Evolutionary conservation across 1,284 basidiomycete genomes (phyloP).

Genomic region (Golubevia sp.): DNA sequence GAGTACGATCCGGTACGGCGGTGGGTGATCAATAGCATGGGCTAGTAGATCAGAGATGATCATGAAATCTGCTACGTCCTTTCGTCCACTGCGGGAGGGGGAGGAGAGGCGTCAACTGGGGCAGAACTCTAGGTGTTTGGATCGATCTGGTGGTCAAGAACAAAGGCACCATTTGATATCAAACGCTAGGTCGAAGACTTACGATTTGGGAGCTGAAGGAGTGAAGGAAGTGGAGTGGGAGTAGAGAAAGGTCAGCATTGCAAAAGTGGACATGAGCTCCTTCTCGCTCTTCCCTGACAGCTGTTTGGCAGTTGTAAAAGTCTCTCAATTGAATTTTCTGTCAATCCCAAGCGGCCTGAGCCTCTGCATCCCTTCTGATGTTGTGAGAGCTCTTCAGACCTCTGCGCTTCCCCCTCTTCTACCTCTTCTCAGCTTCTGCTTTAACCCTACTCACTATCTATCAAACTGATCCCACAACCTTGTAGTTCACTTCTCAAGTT

Average conservation of each 20-base stretch:
- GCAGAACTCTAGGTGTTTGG: neutral
- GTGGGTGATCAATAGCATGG: conserved; percentile 42
- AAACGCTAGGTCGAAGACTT: too few relatives aligned
- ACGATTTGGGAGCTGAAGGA: conserved; percentile 26
- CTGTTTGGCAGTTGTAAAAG: too few relatives aligned
- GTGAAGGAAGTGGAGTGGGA: neutral
- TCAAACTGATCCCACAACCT: conserved; percentile 46
- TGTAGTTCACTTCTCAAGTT: conserved; percentile 45
- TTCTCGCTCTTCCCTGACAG: too few relatives aligned
- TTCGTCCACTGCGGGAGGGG: conserved; percentile 18
- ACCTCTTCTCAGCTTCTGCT: neutral
- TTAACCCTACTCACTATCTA: conserved; percentile 29
- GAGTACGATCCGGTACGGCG: conserved; percentile 42
- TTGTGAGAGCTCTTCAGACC: too few relatives aligned
- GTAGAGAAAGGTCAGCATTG: neutral
- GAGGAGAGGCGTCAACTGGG: neutral
- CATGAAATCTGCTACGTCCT: conserved; percentile 53
- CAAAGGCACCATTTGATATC: too few relatives aligned
- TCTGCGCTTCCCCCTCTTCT: neutral
- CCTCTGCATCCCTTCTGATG: too few relatives aligned
- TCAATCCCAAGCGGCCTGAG: too few relatives aligned
- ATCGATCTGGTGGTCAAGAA: neutral
- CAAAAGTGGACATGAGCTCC: too few relatives aligned
- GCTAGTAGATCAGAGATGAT: conserved; percentile 50
- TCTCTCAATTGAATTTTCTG: too few relatives aligned